Conservation (phyloP, 1,284 basidiomycete species). For the Microstroma glucosiphilum region DNA sequence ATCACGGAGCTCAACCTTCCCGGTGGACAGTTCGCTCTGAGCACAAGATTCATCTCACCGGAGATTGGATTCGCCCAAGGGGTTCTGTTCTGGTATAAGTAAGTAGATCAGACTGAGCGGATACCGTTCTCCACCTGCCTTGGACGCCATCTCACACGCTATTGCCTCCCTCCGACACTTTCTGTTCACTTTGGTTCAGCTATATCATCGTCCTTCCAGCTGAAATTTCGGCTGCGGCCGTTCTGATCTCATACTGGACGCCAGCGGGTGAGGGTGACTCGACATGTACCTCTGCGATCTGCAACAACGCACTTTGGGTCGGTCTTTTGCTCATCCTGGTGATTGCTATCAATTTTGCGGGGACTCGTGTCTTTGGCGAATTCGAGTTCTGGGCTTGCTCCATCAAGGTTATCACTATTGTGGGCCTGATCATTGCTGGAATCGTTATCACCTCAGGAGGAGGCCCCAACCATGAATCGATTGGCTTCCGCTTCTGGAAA, state of each 20-base stretch:
- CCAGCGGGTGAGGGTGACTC: too few relatives aligned
- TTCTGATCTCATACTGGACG: constrained; percentile 55
- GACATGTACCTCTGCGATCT: constrained; percentile 16
- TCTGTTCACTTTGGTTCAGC: background rate
- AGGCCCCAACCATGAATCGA: constrained; percentile 52
- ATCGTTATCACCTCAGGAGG: constrained; percentile 15
- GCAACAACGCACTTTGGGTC: background rate
- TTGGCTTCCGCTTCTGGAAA: constrained; percentile 26
- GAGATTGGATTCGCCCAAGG: too few relatives aligned
- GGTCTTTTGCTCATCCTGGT: constrained; percentile 8
- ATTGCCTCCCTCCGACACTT: too few relatives aligned
- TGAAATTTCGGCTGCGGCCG: constrained; percentile 68
- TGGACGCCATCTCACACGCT: too few relatives aligned
- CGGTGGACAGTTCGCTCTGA: background rate
- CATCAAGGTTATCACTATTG: constrained; percentile 21
- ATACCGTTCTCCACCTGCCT: too few relatives aligned
- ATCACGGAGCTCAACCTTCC: constrained; percentile 39
- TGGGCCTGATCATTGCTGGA: constrained; percentile 18
- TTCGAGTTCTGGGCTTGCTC: constrained; percentile 56
- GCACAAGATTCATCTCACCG: constrained; percentile 19
- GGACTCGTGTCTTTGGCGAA: constrained; percentile 60
- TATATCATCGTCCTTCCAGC: constrained; percentile 61
- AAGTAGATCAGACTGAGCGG: constrained; percentile 9
- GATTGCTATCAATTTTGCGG: constrained; percentile 50
- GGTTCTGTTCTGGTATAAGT: constrained; percentile 19